Evolutionary conservation across 495 filamentous ascomycete genomes (phyloP).

Genomic region (Aspergillus bridgeri): DNA sequence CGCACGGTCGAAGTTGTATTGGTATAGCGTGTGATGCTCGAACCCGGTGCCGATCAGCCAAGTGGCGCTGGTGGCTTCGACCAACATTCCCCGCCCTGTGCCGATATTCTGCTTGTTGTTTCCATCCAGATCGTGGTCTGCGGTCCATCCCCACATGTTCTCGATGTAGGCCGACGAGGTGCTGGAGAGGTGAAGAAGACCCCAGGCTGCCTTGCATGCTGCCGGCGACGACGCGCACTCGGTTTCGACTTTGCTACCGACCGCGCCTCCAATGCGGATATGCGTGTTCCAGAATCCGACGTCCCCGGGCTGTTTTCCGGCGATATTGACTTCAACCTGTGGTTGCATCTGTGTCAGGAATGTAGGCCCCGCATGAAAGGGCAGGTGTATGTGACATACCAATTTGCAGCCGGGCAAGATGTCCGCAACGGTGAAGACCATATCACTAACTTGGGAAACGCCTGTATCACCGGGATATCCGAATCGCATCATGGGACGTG

Average conservation of each 20-base stretch:
- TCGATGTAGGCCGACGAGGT: constrained; percentile 53
- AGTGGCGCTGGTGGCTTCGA: constrained; percentile 43
- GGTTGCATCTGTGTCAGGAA: not conserved
- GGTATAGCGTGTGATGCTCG: constrained; percentile 50
- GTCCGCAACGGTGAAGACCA: constrained; percentile 48
- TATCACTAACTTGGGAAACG: constrained; percentile 51
- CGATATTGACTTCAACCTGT: constrained; percentile 48
- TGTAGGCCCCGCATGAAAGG: not conserved
- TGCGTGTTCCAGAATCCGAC: constrained; percentile 57
- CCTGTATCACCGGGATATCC: constrained; percentile 53
- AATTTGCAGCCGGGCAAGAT: constrained; percentile 46
- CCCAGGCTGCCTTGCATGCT: constrained; percentile 51
- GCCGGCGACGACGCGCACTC: constrained; percentile 32
- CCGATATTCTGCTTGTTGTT: constrained; percentile 39
- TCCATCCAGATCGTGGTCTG: constrained; percentile 50
- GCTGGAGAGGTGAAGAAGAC: constrained; percentile 45
- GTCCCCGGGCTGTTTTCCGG: constrained; percentile 48
- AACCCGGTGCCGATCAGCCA: constrained; percentile 43
- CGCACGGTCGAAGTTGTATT: constrained; percentile 47
- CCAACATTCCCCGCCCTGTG: constrained; percentile 47
- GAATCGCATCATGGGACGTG: constrained; percentile 50
- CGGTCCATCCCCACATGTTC: constrained; percentile 58
- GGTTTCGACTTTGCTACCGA: constrained; percentile 38
- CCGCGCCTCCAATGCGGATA: constrained; percentile 52
- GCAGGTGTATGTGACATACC: constrained; percentile 19